Conservation (phyloP, 352 stramenopile genomes). For the Phytophthora pinifolia region DNA sequence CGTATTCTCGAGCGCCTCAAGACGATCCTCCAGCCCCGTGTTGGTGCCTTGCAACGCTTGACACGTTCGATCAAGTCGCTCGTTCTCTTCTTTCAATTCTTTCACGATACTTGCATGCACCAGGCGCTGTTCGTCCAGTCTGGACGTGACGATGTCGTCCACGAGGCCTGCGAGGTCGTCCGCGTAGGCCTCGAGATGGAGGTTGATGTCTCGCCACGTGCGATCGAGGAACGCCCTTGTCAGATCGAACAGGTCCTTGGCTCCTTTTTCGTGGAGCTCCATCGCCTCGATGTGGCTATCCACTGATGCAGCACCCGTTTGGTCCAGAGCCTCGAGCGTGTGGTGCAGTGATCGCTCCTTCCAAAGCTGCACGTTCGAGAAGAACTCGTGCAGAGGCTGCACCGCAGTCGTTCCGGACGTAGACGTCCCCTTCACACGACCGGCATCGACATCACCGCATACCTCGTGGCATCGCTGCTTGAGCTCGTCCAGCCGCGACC, state of each 20-base stretch:
- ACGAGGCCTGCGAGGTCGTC: conserved; percentile 30
- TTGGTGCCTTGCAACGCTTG: conserved; percentile 27
- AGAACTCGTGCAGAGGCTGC: conserved; percentile 17
- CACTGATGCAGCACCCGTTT: neutral
- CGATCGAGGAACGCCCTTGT: conserved; percentile 27
- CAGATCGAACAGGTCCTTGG: conserved; percentile 39
- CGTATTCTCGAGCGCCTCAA: conserved; percentile 42
- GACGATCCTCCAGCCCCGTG: conserved; percentile 21
- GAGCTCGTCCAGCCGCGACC: conserved; percentile 16
- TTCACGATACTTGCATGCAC: conserved; percentile 24
- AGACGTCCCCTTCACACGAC: neutral
- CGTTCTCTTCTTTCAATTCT: conserved; percentile 39
- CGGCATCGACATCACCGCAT: conserved; percentile 2
- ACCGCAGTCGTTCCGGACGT: neutral
- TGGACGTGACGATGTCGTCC: conserved; percentile 32
- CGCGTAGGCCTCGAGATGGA: conserved; percentile 36
- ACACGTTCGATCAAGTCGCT: conserved; percentile 21
- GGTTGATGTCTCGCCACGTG: conserved; percentile 18
- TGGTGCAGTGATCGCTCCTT: conserved; percentile 63
- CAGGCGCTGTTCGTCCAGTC: conserved; percentile 40
- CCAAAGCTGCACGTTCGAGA: conserved; percentile 51
- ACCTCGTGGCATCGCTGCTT: conserved; percentile 17
- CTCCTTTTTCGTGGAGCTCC: conserved; percentile 50
- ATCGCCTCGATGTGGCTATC: conserved; percentile 62
- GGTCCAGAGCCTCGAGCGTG: conserved; percentile 48